Conservation (phyloP, 139 green algal species). For the Zygnema circumcarinatum region DNA sequence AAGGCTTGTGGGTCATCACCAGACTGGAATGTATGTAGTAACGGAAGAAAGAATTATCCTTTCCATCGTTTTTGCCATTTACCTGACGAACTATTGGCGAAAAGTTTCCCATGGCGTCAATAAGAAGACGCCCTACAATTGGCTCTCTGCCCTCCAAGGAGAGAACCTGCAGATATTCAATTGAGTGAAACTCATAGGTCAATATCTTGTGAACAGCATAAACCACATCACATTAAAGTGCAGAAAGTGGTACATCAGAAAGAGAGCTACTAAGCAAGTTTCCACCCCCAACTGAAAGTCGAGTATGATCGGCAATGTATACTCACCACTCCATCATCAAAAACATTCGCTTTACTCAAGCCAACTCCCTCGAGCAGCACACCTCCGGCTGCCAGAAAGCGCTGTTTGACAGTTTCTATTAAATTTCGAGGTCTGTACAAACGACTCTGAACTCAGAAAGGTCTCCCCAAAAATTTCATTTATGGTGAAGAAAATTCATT, state of each 20-base stretch:
- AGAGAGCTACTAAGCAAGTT: too few relatives aligned
- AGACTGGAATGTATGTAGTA: too few relatives aligned
- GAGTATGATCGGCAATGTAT: neutral
- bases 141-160: constrained; percentile 43
- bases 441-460: neutral
- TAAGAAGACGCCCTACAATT: constrained; percentile 72
- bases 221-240: too few relatives aligned
- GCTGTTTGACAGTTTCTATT: constrained; percentile 42
- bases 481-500: too few relatives aligned
- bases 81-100: constrained; percentile 87
- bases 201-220: too few relatives aligned
- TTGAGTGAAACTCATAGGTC: constrained; percentile 15
- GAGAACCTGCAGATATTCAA: constrained; percentile 55
- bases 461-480: too few relatives aligned
- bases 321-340: constrained; percentile 70
- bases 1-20: too few relatives aligned
- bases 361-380: constrained; percentile 74
- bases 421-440: constrained; percentile 33
- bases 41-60: too few relatives aligned
- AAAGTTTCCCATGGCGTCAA: constrained; percentile 95
- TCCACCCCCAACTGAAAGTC: too few relatives aligned
- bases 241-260: too few relatives aligned
- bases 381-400: constrained; percentile 43
- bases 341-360: constrained; percentile 60
- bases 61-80: constrained; percentile 18